These are phyloP conservation scores for Suhomyces coccinellae DNA, from an alignment of 1,139 yeast species.

Conservation along the genomic window DNA sequence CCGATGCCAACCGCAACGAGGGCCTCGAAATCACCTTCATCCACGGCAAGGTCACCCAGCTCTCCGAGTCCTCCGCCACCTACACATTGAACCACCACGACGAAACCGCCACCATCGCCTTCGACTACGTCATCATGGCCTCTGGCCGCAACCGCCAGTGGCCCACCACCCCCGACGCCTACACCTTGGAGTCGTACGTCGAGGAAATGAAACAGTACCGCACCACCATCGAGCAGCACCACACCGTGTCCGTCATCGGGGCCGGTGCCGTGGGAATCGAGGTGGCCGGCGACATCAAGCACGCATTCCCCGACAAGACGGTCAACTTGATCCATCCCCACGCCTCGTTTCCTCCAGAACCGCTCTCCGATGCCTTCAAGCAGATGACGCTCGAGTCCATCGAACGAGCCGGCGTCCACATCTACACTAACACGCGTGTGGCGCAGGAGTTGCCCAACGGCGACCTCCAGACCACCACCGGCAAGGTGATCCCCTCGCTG, in stretches of 20 bases:
- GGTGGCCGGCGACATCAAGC: slow-evolving; percentile 47
- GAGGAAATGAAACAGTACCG: slow-evolving; percentile 37
- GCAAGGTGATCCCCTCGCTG: slow-evolving; percentile 31
- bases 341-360: slow-evolving; percentile 41
- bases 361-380: slow-evolving; percentile 35
- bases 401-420: slow-evolving; percentile 21
- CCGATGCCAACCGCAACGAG: slow-evolving; percentile 17
- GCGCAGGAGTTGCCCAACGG: slow-evolving; percentile 27
- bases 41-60: slow-evolving; percentile 41
- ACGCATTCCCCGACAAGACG: slow-evolving; percentile 32
- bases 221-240: slow-evolving; percentile 22
- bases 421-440: slow-evolving; percentile 26
- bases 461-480: slow-evolving; percentile 31
- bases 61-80: slow-evolving; percentile 29
- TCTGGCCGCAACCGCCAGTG: slow-evolving; percentile 53
- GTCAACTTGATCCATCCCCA: slow-evolving; percentile 46
- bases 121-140: slow-evolving; percentile 51
- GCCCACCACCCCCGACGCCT: slow-evolving; percentile 54
- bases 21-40: slow-evolving; percentile 31
- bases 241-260: slow-evolving; percentile 40
- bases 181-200: slow-evolving; percentile 28
- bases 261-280: slow-evolving; percentile 57
- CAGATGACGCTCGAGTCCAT: slow-evolving; percentile 28
- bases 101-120: slow-evolving; percentile 30
- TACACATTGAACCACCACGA: slow-evolving; percentile 20